Evolutionary conservation across 129 eudicot species (phyloP).

Genomic region (Pseudognaphalium luteoalbum): DNA sequence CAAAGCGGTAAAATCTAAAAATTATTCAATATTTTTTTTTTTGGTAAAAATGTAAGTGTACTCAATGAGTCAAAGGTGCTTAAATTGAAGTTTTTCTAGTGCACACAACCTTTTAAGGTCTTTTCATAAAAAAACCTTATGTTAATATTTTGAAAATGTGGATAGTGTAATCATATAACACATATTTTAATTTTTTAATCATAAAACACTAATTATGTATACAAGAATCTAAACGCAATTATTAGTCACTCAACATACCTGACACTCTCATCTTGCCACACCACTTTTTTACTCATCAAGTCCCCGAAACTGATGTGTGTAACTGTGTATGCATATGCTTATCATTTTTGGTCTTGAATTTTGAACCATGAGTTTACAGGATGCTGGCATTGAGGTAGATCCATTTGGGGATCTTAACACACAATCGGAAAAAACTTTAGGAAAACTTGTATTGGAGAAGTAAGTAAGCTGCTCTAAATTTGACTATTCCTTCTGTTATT

Average conservation of each 20-base stretch:
- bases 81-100: too few relatives aligned
- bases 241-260: not conserved
- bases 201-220: too few relatives aligned
- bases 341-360: not conserved
- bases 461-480: constrained; percentile 24
- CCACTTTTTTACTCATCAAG: not conserved
- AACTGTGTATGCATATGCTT: not conserved
- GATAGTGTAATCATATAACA: too few relatives aligned
- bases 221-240: not conserved
- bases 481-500: not conserved
- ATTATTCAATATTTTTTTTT: too few relatives aligned
- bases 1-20: not conserved
- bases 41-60: not conserved
- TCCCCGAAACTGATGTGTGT: not conserved
- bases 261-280: not conserved
- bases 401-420: constrained; percentile 94
- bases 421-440: constrained; percentile 73
- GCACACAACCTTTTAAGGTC: too few relatives aligned
- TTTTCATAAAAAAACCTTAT: too few relatives aligned
- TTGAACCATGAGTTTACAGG: constrained; percentile 44
- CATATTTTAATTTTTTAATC: too few relatives aligned
- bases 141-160: too few relatives aligned
- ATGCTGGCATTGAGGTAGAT: constrained; percentile 88
- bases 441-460: constrained; percentile 81
- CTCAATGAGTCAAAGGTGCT: not conserved